These are phyloP conservation scores for rapeseed (Brassica napus) DNA, from an alignment of 345 rosid species.

Conservation along the genomic window Da-Ae NC_063449.1:20984501-20985000, in stretches of 20 bases:
- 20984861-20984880: too few relatives aligned
- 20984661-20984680: slow-evolving; percentile 81
- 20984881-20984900: too few relatives aligned
- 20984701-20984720: slow-evolving; percentile 90
- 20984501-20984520: slow-evolving; percentile 83
- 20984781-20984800: too few relatives aligned
- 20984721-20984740: slow-evolving; percentile 99
- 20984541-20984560: slow-evolving; percentile 92
- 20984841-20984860: too few relatives aligned
- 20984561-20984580: slow-evolving; percentile 98
- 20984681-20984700: slow-evolving; percentile 91
- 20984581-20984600: slow-evolving; percentile 82
- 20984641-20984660: slow-evolving; percentile 90
- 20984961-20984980: slow-evolving; percentile 20
- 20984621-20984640: slow-evolving; percentile 82
- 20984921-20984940: too few relatives aligned
- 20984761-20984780: slow-evolving; percentile 90
- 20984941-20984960: not conserved
- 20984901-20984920: too few relatives aligned
- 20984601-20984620: slow-evolving; percentile 84
- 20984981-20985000: slow-evolving; percentile 80
- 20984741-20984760: slow-evolving; percentile 97
- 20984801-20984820: too few relatives aligned
- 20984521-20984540: slow-evolving; percentile 76
- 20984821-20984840: too few relatives aligned